Percentiles rank a stretch among this genome's conserved stretches.
phyloP scores from a whole-genome alignment of 257 asterid species.

The Knoxia roxburghii region DNA sequence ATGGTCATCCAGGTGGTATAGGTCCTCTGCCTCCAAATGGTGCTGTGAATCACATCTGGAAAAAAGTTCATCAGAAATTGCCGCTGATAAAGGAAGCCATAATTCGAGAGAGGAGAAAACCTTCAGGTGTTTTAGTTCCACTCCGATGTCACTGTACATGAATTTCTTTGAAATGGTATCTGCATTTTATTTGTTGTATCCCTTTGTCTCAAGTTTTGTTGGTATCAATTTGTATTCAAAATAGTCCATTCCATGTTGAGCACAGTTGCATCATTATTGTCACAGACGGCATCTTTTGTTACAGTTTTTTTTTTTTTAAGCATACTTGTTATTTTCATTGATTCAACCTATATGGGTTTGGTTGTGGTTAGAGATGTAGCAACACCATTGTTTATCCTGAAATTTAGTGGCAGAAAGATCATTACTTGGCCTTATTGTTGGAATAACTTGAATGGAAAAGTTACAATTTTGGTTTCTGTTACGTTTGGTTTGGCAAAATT shows the following conservation, averaged over 20 bases:
- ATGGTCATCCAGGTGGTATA: constrained; percentile 57
- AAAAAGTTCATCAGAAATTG: constrained; percentile 66
- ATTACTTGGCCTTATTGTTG: too few species aligned
- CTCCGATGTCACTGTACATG: constrained; percentile 82
- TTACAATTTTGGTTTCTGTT: too few species aligned
- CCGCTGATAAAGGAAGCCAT: constrained; percentile 74
- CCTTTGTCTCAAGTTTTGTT: neutral
- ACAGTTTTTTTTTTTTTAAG: too few species aligned
- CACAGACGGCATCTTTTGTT: too few species aligned
- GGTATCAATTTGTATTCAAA: neutral
- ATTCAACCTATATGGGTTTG: too few species aligned
- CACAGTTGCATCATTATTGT: too few species aligned
- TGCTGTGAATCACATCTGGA: constrained; percentile 83
- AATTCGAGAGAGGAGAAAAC: constrained; percentile 76
- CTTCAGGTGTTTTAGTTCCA: constrained; percentile 63
- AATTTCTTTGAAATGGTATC: constrained; percentile 17
- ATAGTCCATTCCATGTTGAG: constrained; percentile 9
- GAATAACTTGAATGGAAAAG: too few species aligned
- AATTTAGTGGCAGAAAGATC: too few species aligned
- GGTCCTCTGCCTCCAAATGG: constrained; percentile 62
- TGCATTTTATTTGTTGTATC: constrained; percentile 6
- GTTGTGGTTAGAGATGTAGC: too few species aligned
- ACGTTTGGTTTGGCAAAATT: too few species aligned
- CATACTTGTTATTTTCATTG: too few species aligned
- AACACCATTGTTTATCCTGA: too few species aligned